Evolutionary conservation across 805 yeast genomes (phyloP), one percentile per base, ranked within the genome.

Genomic region (Scheffersomyces lignosus): DNA sequence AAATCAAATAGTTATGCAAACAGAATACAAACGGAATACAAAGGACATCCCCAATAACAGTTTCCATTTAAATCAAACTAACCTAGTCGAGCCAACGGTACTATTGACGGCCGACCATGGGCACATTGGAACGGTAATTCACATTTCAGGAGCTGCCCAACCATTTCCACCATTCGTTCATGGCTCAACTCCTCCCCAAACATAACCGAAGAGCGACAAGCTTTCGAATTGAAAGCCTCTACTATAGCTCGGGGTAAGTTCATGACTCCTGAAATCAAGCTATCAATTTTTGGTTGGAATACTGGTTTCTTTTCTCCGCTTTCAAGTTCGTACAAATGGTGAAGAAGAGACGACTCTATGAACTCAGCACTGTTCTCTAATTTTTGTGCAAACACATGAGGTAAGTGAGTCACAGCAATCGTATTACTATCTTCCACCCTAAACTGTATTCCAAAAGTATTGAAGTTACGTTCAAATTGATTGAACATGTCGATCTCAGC

Each of bases 21-120:
- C n/a, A n/a, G n/a, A n/a, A n/a, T n/a, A n/a, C n/a, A n/a, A n/a
- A n/a, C n/a, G n/a, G n/a, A n/a, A n/a, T n/a, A n/a, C n/a, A n/a
- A n/a, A n/a, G n/a, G n/a, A n/a, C n/a, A n/a, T n/a, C n/a, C n/a
- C n/a, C n/a, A n/a, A n/a, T n/a, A n/a, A n/a, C n/a, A n/a, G n/a
- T n/a, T n/a, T n/a, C n/a, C n/a, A n/a, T n/a, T n/a, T n/a, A n/a
- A n/a, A n/a, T n/a, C n/a, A n/a, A n/a, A n/a, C n/a, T n/a, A n/a
- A n/a, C n/a, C n/a, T n/a, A n/a, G n/a, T n/a, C n/a, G n/a, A n/a
- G 60, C 59, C 3, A 78, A 41, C 0, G 90, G 89, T 1, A 78
- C 72, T 9, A 83, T 54, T 0, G 88, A 75, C 0, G 95, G 95
- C 38, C 96, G 60, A 0, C 95, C 95, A 56, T 87, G 96, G 0